Base-by-base conservation (phyloP, 345 rosid genomes). In the Hypericum androsaemum region DNA sequence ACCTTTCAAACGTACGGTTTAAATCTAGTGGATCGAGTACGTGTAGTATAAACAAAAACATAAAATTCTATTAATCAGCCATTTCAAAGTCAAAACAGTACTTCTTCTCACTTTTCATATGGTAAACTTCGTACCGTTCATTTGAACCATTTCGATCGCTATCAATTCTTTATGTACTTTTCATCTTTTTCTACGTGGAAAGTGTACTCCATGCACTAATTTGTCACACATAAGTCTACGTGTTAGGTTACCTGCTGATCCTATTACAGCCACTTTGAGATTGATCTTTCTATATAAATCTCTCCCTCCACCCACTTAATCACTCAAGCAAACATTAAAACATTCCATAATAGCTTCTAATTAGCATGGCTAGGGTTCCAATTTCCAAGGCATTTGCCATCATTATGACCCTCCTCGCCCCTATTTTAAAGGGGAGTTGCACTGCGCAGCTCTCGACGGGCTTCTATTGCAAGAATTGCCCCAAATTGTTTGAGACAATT, bases 381-480 rank as follows among this genome's bases (percentile, higher is more conserved):
- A 12, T 14, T 52, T 48, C 58, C 16, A 64, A 39, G 46, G 46
- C 60, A 43, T 35, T 59, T 50, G 7, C 64, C 8, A 53, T 22
- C 4, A 22, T 67, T 59, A 50, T 78, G 50, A 64, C 63, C 68
- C 60, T 78, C 44, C 37, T 76, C 10, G 62, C 67, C 62, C n/a
- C 63, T 44, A 53, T 70, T n/a, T 41, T 65, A 44, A 28, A 66
- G 12, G 57, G 68, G 41, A 52, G 68, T 68, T 50, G 74, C 1
- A 57, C 54, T 47, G 95, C 92, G 61, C 95, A 90, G 59, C 98
- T 90, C 49, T 67, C 89, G 1, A 69, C 81, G 6, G 57, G 37
- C 50, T 84, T 77, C 64, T 90, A 90, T 78, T 69, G 77, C 12
- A 65, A 69, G 15, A 67, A 89, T 42, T 90, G 98, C 69, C 89